These are phyloP conservation scores for Bullera alba DNA, from an alignment of 768 basidiomycete genomes.

Conservation along the genomic window DNA sequence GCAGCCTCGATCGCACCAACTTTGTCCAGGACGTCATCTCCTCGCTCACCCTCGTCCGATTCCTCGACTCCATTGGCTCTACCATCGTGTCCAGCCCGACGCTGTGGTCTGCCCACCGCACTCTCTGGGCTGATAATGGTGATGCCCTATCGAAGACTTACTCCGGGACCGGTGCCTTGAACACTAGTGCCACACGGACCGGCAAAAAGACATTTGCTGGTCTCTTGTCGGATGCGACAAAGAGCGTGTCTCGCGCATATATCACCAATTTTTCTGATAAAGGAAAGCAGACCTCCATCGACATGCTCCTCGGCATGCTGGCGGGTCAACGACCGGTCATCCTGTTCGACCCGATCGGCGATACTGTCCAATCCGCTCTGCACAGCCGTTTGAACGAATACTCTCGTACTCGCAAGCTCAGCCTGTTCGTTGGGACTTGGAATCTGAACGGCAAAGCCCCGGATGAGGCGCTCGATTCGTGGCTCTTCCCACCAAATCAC, in stretches of 20 bases:
- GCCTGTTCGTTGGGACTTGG: constrained; percentile 86
- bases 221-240: constrained; percentile 89
- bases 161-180: constrained; percentile 70
- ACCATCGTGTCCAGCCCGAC: constrained; percentile 53
- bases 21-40: constrained; percentile 95
- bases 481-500: constrained; percentile 85
- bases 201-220: constrained; percentile 94
- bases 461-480: constrained; percentile 74
- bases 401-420: constrained; percentile 64
- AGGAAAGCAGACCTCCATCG: constrained; percentile 86
- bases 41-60: constrained; percentile 69
- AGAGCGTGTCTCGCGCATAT: constrained; percentile 78
- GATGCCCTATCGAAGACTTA: constrained; percentile 72
- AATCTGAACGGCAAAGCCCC: constrained; percentile 86
- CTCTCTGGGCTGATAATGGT: constrained; percentile 76
- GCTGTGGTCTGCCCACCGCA: constrained; percentile 81
- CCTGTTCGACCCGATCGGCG: constrained; percentile 89
- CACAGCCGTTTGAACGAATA: constrained; percentile 66
- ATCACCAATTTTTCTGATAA: constrained; percentile 98
- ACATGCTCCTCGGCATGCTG: constrained; percentile 92
- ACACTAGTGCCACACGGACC: constrained; percentile 89
- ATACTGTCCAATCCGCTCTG: constrained; percentile 67
- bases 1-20: constrained; percentile 90
- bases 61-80: constrained; percentile 66
- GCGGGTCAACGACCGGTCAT: constrained; percentile 77